Evolutionary conservation across 2,329 filamentous ascomycete genomes (phyloP), one percentile per base, ranked within the genome.

Genomic region (Dactylellina parvicollis): DNA sequence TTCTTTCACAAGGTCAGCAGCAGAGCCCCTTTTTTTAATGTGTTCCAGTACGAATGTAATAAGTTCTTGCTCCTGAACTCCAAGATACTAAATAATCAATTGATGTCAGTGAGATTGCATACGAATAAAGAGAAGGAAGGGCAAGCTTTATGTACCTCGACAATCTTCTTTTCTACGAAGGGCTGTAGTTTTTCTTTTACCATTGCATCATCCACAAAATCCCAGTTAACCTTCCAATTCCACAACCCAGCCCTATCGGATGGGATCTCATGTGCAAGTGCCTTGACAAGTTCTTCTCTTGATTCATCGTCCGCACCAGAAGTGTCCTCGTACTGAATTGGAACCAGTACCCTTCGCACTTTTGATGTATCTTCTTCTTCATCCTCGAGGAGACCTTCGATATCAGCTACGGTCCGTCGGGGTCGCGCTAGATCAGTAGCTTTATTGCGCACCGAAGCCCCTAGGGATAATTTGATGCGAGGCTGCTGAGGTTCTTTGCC

Each of bases 91-190:
- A n/a, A 42, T 3, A 22, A 18, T 2, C 14, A 20, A 18, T 16
- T 10, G 22, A 8, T 20, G n/a, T 60, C 30, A 56, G 66, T 49
- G 1, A 56, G 5, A 24, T 18, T 28, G 8, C 16, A 7, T 7
- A 38, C 20, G n/a, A 24, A 10, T 14, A 26, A 18, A 9, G 18
- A 8, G 50, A 8, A 20, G 52, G 3, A 14, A 28, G 8, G 18
- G 26, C 24, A 2, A 20, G 12, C n/a, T 18, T 30, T 36, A 42
- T 49, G 9, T 71, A 77, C 76, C 61, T 99, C 95, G 73, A 99
- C 90, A 77, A 98, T 92, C 85, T 98, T 99, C 86, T 96, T 96
- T 84, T 96, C 92, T 65, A 98, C 92, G 82, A 97, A 99, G 28
- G 94, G 93, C 78, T 91, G 88, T 77, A 99, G 87, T 80, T 97